phyloP scores from a whole-genome alignment of 73 alveolate species.

The Paraurostyla sp. region DNA sequence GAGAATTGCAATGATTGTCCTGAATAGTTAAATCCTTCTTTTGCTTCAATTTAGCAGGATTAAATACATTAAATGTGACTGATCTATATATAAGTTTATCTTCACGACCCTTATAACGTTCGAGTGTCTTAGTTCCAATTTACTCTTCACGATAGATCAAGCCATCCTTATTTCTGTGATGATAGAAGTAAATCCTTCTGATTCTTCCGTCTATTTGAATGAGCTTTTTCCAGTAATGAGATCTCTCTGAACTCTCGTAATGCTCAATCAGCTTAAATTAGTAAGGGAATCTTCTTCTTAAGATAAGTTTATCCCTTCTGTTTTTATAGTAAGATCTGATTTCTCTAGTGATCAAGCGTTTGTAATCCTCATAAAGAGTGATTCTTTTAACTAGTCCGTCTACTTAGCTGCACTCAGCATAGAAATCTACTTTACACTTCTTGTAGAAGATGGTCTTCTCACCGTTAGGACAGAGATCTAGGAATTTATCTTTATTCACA shows the following conservation, averaged over 20 bases:
- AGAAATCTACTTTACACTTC: constrained; percentile 84
- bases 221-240: constrained; percentile 89
- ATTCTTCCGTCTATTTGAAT: constrained; percentile 87
- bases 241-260: constrained; percentile 84
- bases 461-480: constrained; percentile 92
- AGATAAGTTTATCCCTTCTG: constrained; percentile 88
- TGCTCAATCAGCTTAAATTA: constrained; percentile 91
- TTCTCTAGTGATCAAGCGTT: constrained; percentile 82
- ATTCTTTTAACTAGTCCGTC: constrained; percentile 93
- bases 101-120: constrained; percentile 89
- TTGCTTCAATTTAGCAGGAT: not conserved
- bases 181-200: constrained; percentile 86
- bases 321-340: constrained; percentile 81
- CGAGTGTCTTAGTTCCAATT: constrained; percentile 90
- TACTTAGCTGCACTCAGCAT: constrained; percentile 86
- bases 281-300: constrained; percentile 91
- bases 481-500: constrained; percentile 87
- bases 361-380: constrained; percentile 87
- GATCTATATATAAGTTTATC: constrained; percentile 85
- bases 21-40: constrained; percentile 53
- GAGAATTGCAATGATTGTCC: constrained; percentile 55
- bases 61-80: constrained; percentile 66
- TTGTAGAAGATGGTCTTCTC: constrained; percentile 89
- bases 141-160: constrained; percentile 91
- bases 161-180: constrained; percentile 92